Evolutionary conservation across 441 rosid genomes (phyloP).

Genomic region (Pelargonium myrrhifolium): DNA sequence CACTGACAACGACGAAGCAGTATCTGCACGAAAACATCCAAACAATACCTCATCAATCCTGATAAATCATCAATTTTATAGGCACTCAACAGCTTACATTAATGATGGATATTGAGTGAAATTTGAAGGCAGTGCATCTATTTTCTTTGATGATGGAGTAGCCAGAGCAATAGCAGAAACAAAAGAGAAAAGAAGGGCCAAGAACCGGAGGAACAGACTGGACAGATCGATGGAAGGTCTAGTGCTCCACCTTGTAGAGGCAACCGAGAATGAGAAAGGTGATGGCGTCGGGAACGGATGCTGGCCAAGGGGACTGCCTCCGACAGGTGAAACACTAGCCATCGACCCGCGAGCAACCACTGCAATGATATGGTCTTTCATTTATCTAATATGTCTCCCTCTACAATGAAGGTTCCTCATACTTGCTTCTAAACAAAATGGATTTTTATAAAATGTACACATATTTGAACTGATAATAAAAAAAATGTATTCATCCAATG

Average conservation of each 20-base stretch:
- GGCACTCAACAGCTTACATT: too few relatives aligned
- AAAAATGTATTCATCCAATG: too few relatives aligned
- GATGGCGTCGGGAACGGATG: constrained; percentile 48
- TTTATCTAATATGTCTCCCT: constrained; percentile 6
- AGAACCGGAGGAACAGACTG: constrained; percentile 41
- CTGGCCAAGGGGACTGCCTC: constrained; percentile 23
- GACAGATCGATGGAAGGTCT: constrained; percentile 29
- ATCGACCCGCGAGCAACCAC: constrained; percentile 21
- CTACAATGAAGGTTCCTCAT: constrained; percentile 14
- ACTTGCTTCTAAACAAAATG: constrained; percentile 7
- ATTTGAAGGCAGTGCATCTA: constrained; percentile 25
- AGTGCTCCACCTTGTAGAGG: constrained; percentile 36
- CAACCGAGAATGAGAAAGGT: constrained; percentile 40
- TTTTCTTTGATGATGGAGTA: constrained; percentile 24
- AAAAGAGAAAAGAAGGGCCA: constrained; percentile 44
- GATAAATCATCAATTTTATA: not conserved
- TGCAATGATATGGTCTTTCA: constrained; percentile 23
- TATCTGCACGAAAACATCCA: constrained; percentile 35
- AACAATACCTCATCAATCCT: not conserved
- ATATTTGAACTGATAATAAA: too few relatives aligned
- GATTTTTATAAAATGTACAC: not conserved
- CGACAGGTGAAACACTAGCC: constrained; percentile 31
- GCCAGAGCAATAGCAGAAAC: constrained; percentile 54
- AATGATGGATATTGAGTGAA: constrained; percentile 46
- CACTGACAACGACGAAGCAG: constrained; percentile 40